phyloP scores from a whole-genome alignment of 768 basidiomycete species.

The Russula emetica region DNA sequence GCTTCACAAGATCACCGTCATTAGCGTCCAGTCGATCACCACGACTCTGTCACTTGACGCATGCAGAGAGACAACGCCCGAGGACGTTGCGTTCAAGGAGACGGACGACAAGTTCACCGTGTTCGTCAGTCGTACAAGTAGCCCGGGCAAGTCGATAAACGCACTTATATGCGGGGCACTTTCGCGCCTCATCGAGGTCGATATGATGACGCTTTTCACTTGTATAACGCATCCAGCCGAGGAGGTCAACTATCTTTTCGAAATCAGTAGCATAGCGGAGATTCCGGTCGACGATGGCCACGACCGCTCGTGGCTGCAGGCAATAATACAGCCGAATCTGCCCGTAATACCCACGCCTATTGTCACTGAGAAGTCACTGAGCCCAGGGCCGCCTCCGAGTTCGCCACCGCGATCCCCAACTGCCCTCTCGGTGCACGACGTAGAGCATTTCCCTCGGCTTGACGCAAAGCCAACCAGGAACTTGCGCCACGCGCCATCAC shows the following conservation, averaged over 20 bases:
- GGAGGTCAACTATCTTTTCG: neutral
- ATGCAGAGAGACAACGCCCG: neutral
- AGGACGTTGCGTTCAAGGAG: conserved; percentile 13
- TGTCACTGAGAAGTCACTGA: conserved; percentile 7
- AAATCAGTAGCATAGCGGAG: neutral
- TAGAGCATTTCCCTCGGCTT: conserved; percentile 6
- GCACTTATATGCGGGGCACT: conserved; percentile 9
- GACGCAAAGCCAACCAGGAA: neutral
- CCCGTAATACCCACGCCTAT: conserved; percentile 7
- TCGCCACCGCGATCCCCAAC: neutral
- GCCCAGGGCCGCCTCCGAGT: neutral
- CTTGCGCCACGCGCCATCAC: neutral
- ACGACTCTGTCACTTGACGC: conserved; percentile 15
- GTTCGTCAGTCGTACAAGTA: conserved; percentile 11
- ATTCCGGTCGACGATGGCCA: conserved; percentile 13
- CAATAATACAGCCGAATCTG: conserved; percentile 13
- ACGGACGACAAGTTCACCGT: conserved; percentile 13
- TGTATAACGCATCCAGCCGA: conserved; percentile 6
- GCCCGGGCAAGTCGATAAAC: conserved; percentile 5
- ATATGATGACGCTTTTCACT: conserved; percentile 4
- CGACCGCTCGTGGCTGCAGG: conserved; percentile 21
- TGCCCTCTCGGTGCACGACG: neutral
- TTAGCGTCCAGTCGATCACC: conserved; percentile 12
- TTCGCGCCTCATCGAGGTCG: conserved; percentile 8
- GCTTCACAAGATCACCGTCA: conserved; percentile 20